Percentiles rank a stretch among this genome's conserved stretches.
Evolutionary conservation across 148 eudicot species (phyloP).

Genomic region (Talinum fruticosum): DNA sequence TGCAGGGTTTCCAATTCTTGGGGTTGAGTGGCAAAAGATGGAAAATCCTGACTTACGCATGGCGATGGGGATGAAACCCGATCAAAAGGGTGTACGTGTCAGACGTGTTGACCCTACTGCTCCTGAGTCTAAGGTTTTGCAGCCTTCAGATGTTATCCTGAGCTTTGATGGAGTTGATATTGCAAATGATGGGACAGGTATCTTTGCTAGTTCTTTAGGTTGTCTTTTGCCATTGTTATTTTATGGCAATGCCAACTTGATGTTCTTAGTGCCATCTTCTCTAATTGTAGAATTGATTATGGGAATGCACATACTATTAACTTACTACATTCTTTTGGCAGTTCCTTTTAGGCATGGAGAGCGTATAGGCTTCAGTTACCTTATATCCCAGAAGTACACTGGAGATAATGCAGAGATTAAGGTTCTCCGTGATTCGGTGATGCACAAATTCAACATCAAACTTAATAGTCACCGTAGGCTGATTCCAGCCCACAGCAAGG

Average conservation of each 20-base stretch:
- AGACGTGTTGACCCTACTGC: constrained; percentile 82
- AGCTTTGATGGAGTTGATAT: constrained; percentile 83
- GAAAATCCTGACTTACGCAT: constrained; percentile 79
- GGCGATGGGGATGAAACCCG: constrained; percentile 74
- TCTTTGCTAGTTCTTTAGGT: neutral
- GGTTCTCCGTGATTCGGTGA: constrained; percentile 64
- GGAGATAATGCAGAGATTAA: constrained; percentile 72
- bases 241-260: neutral
- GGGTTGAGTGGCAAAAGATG: constrained; percentile 96
- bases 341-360: constrained; percentile 97
- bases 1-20: constrained; percentile 81
- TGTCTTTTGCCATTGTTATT: neutral
- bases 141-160: constrained; percentile 79
- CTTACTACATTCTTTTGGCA: constrained; percentile 22
- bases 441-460: constrained; percentile 49
- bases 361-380: constrained; percentile 95
- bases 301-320: neutral
- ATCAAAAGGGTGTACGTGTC: constrained; percentile 89
- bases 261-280: neutral
- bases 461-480: constrained; percentile 62
- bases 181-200: constrained; percentile 96
- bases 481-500: constrained; percentile 81
- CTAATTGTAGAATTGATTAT: neutral
- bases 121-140: constrained; percentile 62
- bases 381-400: constrained; percentile 78